Base-by-base conservation (phyloP, 148 eudicot species). In the Chenopodium suecicum region DNA sequence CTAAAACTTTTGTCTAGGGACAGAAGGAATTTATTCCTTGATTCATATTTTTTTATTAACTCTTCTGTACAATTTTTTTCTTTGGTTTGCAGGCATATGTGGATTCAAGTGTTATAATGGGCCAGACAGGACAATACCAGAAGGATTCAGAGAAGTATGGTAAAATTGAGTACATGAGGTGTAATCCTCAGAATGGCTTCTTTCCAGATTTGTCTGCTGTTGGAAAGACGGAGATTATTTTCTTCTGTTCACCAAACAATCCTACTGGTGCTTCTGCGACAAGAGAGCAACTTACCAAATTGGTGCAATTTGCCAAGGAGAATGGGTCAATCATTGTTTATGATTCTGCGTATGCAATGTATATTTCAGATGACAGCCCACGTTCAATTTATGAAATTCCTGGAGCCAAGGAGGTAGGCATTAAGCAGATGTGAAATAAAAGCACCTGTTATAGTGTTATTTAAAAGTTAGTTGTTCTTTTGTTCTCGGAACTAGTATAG, bases 161-260 rank as follows among this genome's bases (percentile, higher is more conserved):
- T 75, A 91, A 93, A 31, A 94, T 94, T 73, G 98, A 91, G 84
- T 94, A 93, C 91, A 94, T 94, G 97, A 93, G 86, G 86, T 93
- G 98, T 80, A 90, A 86, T 60, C 98, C 98, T 50, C 95, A 93
- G 83, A 94, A 94, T 90, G 94, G 92, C 54, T 94, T 93, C 86
- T 94, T 94, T 81, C 97, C 98, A 34, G 95, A 94, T 87, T 84
- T 94, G 60, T 91, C 94, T 58, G 83, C 87, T 37, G 89, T 91
- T 82, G 82, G 90, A 69, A 90, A 87, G 86, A 91, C 98, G 31
- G 97, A 94, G 82, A 80, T 93, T 80, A 93, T 93, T 83, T 94
- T 94, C 78, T 93, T 94, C 82, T 94, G 98, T 84, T 94, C 98
- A 79, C 98, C 98, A n/a, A 94, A 94, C 83, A 94, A 94, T 87